phyloP scores from a whole-genome alignment of 2,329 filamentous ascomycete species.

The Trichoderma sp. region DNA sequence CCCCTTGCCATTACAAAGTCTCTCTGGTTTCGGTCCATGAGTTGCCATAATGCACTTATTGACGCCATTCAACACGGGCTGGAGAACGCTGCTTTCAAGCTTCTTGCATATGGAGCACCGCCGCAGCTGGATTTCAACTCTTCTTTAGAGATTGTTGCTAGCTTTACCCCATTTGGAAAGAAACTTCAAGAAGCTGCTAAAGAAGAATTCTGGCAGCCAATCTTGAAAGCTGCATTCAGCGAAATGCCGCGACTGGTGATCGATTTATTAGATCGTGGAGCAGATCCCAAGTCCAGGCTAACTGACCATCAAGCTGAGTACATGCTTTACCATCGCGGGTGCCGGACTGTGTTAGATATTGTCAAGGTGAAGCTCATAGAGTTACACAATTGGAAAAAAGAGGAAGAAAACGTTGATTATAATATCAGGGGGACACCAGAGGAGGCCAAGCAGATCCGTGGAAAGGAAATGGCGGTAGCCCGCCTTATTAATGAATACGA shows the following conservation, averaged over 20 bases:
- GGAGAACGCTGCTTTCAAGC: background rate
- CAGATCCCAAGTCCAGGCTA: background rate
- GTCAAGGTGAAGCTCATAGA: background rate
- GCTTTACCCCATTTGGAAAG: background rate
- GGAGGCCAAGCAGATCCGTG: background rate
- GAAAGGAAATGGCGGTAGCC: background rate
- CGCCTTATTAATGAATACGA: background rate
- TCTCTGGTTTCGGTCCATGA: background rate
- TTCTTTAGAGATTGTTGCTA: background rate
- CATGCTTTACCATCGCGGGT: background rate
- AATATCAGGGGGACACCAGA: background rate
- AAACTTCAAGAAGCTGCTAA: background rate
- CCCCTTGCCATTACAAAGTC: background rate
- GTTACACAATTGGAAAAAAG: background rate
- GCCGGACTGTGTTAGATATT: background rate
- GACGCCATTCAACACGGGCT: background rate
- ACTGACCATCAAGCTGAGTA: background rate
- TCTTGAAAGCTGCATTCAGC: background rate
- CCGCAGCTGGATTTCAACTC: background rate
- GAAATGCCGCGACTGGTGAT: background rate
- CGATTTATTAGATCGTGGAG: slow-evolving; percentile 3
- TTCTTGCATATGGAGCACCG: background rate
- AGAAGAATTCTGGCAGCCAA: background rate
- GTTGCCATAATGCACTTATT: background rate
- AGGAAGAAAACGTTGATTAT: background rate